Base-by-base conservation (phyloP, 2,329 filamentous ascomycete species). In the Pleomassaria siparia region DNA sequence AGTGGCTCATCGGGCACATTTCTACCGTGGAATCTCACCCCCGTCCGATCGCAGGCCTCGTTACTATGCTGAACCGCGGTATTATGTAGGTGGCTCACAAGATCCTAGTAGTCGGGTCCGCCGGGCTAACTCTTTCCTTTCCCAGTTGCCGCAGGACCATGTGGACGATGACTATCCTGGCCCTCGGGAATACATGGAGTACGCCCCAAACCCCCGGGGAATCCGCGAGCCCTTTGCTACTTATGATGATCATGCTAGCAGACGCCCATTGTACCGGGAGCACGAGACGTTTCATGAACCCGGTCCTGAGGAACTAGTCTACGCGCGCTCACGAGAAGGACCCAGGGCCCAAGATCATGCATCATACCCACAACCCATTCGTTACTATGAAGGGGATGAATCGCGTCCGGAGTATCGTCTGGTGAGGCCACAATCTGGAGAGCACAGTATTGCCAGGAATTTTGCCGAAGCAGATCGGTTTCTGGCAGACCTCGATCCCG, bases 381-480 rank as follows among this genome's bases (percentile, higher is more conserved):
- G 61, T 18, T 68, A 66, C 49, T 51, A 55, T 20, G 64, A 64
- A 36, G 60, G 62, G 33, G 55, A 64, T 9, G 54, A 51, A 11
- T 49, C 46, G 15, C 55, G 51, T 25, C 44, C 55, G 11, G 63
- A 63, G 28, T 60, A 58, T 25, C 64, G 60, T 6, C 53, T 60
- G 10, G 40, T 55, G 12, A 54, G 56, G 43, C 47, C 49, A 24
- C 55, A 47, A 41, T 52, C 51, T 10, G 56, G 52, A 18, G 60
- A 66, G 8, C 49, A 44, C 3, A 64, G 58, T 44, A 54, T 55
- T 18, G 43, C 55, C 32, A 53, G 53, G 44, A 62, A 55, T 9
- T 58, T 60, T 24, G 60, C 65, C 28, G 64, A 63, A 10, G 67
- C 67, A 24, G 67, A 70, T 49, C 64, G 66, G 20, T 70, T 71